Percentiles rank a stretch among this genome's conserved stretches.
These are phyloP conservation scores for Pythium scleroteichum DNA, from an alignment of 352 stramenopile species.

Conservation along the genomic window DNA sequence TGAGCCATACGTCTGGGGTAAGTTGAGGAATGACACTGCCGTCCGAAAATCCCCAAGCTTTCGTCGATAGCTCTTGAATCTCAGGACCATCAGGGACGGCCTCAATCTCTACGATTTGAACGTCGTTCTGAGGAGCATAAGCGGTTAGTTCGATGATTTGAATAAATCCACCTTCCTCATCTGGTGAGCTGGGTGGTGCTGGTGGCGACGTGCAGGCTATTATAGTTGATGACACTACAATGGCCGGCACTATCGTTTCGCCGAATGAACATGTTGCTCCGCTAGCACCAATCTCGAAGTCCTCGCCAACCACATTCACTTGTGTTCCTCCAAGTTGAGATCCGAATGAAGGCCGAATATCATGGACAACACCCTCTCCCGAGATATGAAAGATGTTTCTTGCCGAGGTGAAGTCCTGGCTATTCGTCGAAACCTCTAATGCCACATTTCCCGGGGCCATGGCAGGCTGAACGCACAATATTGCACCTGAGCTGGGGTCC, in stretches of 20 bases:
- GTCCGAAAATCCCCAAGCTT: conserved; percentile 34
- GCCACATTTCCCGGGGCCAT: conserved; percentile 29
- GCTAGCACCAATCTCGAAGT: conserved; percentile 24
- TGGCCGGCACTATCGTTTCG: conserved; percentile 25
- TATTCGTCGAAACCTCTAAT: conserved; percentile 93
- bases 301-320: conserved; percentile 31
- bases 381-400: conserved; percentile 67
- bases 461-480: neutral
- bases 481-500: neutral
- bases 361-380: conserved; percentile 36
- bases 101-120: conserved; percentile 41
- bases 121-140: conserved; percentile 32
- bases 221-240: conserved; percentile 24
- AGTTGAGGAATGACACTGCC: conserved; percentile 22
- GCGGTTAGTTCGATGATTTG: conserved; percentile 32
- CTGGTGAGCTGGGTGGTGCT: neutral
- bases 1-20: conserved; percentile 37
- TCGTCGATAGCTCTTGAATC: conserved; percentile 49
- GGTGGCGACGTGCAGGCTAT: conserved; percentile 36
- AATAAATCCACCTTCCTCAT: conserved; percentile 3
- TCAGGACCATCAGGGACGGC: conserved; percentile 32
- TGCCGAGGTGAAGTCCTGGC: conserved; percentile 89
- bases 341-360: conserved; percentile 43
- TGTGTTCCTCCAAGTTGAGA: conserved; percentile 43
- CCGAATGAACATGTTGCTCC: conserved; percentile 41